Base-by-base conservation (phyloP, 371 early-diverging fungal species). In the Apophysomyces ossiformis region DNA sequence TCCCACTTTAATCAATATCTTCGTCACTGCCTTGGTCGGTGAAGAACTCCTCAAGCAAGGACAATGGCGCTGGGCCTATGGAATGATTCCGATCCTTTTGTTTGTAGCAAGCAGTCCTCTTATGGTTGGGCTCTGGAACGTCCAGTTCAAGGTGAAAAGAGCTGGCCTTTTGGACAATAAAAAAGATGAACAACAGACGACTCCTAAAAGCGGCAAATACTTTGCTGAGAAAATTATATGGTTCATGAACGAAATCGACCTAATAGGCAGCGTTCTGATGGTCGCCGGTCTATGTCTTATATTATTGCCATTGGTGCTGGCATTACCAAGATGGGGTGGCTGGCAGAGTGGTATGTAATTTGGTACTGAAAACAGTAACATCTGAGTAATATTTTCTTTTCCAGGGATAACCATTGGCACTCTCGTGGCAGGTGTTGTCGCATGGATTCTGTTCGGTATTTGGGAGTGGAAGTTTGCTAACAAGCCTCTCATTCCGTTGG, bases 261-360 rank as follows among this genome's bases (percentile, higher is more conserved):
- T 70, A 11, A 39, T 82, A 26, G 85, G 85, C 9, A 77, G 77
- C 38, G 3, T 79, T 0, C 69, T 84, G 54, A 69, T 84, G 37
- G 70, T 81, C 18, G 70, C 70, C 11, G 78, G 71, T 37, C 71
- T 84, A 50, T 73, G 74, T 41, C 61, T 81, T 64, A 72, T 79
- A 1, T 60, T 84, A 9, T 62, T 84, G 37, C 85, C 85, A 11
- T 66, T 82, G 36, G 77, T 81, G 1, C 70, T 84, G 38, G 85
- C 82, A 26, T 62, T 58, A 4, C 47, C 73, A 32, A 70, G 56
- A n/a, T 77, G 77, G 66, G 79, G 78, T 15, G 82, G 82, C 57
- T 84, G 85, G 85, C 58, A 44, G 37, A 41, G 58, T 15, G 45
- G 65, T 65, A 58, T 41, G 41, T 41, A 8, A 13, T 5, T 13